A percentile compares a stretch with the other conserved stretches of the same genome.
These are phyloP conservation scores for Macrophomina tecta DNA, from an alignment of 2,329 filamentous ascomycete genomes.

Conservation along the genomic window DNA sequence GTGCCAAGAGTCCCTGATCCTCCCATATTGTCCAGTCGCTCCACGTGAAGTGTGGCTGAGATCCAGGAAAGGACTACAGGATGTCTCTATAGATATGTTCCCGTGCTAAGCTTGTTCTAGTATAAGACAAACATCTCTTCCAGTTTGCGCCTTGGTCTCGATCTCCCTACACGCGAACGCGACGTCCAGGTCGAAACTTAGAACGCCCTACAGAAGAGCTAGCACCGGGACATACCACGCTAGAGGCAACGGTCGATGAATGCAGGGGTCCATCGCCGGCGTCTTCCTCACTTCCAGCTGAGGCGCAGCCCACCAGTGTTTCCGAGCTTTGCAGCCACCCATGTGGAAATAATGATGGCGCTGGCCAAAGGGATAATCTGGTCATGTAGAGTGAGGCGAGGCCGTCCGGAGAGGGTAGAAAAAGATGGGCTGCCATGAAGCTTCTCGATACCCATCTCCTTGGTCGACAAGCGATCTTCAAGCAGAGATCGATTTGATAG, in stretches of 20 bases:
- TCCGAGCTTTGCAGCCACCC: not conserved
- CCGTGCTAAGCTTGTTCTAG: not conserved
- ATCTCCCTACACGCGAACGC: not conserved
- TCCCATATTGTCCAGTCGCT: not conserved
- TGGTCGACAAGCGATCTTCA: too few species aligned
- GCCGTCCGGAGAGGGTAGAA: too few species aligned
- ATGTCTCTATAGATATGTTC: not conserved
- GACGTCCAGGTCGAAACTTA: not conserved
- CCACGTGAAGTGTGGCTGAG: conserved; percentile 9
- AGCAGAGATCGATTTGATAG: too few species aligned
- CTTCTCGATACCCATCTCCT: too few species aligned
- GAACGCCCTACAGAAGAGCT: not conserved
- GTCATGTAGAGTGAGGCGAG: not conserved
- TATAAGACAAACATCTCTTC: not conserved
- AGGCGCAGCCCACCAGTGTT: not conserved
- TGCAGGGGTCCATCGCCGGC: not conserved
- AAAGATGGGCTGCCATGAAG: too few species aligned
- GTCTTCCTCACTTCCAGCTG: not conserved
- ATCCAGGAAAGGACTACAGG: not conserved
- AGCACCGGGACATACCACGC: not conserved
- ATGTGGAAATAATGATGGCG: conserved; percentile 13
- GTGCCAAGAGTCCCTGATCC: not conserved
- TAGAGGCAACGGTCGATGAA: not conserved
- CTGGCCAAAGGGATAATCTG: not conserved
- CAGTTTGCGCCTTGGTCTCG: not conserved